Base-by-base conservation (phyloP, 176 grass and related monocot species). In the Raddia guianensis region DNA sequence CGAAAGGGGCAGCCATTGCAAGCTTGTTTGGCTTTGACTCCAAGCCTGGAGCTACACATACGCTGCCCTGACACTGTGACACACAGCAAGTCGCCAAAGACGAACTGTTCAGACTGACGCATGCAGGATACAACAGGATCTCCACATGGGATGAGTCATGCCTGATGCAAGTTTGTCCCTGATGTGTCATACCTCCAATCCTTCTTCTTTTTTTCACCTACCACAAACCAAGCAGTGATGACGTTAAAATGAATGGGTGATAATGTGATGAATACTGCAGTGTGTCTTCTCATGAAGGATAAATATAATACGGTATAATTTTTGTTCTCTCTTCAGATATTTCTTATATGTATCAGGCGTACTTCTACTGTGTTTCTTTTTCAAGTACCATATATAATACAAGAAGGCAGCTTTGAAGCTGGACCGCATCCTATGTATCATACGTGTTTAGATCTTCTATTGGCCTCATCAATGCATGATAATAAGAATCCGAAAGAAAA, bases 1-100 rank as follows among this genome's bases (percentile, higher is more conserved):
- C 71, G 5, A 21, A 6, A 82, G 65, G 49, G 51, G 34, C 75
- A 64, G 54, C 18, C 63, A 72, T 32, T 62, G 14, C 47, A 47
- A 63, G 75, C 14, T 75, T 81, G 44, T 79, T 19, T 79, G n/a
- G 68, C 9, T 79, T 88, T 67, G 44, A 79, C 60, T 66, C 75
- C 68, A 79, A 88, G 68, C 44, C 43, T 50, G 74, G 18, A 16
- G 48, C 72, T 32, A 16, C 6, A 67, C 16, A 35, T 63, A 19
- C 37, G 71, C 55, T 35, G 20, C 53, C 57, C 35, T 51, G 79
- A 20, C 19, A 59, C 70, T 42, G 32, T 37, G 52, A 13, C 3
- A 72, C 68, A 32, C 40, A 37, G 37, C 37, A 40, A 40, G 37
- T 40, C 37, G 37, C 13, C 20, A 68, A 33, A 81, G 56, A 33